Evolutionary conservation across 2,329 filamentous ascomycete genomes (phyloP).

Genomic region (Purpureocillium takamizusanense): DNA sequence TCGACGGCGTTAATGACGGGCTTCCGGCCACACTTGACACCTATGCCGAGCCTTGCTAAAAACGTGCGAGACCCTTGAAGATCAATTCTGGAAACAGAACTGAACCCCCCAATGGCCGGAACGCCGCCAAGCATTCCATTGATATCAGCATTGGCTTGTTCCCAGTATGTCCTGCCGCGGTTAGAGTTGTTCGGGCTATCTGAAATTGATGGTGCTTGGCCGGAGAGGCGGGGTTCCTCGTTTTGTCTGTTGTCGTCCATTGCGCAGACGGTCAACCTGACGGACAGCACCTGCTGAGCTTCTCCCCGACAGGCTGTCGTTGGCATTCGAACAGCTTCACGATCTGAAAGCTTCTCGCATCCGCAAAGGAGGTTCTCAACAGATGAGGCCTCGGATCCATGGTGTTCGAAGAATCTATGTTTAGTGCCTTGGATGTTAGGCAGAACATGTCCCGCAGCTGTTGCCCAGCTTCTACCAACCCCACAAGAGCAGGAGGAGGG

Average conservation of each 20-base stretch:
- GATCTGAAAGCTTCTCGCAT: no score
- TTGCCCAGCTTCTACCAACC: no score
- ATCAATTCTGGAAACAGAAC: slow-evolving; percentile 50
- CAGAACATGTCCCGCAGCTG: no score
- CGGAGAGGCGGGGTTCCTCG: neutral
- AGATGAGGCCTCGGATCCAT: no score
- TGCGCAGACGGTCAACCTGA: neutral
- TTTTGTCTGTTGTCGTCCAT: neutral
- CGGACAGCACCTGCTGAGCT: no score
- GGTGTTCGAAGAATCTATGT: no score
- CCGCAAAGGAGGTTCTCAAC: no score
- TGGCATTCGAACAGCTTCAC: neutral
- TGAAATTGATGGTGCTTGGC: neutral
- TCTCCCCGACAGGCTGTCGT: no score
- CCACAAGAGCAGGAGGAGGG: no score
- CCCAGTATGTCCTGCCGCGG: slow-evolving; percentile 32
- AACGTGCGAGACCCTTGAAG: slow-evolving; percentile 62
- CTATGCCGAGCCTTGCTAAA: slow-evolving; percentile 52
- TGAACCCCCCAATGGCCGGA: slow-evolving; percentile 15
- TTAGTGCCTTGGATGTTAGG: no score
- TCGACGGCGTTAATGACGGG: slow-evolving; percentile 22
- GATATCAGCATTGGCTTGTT: slow-evolving; percentile 31
- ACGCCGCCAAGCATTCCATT: slow-evolving; percentile 76
- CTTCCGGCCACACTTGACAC: slow-evolving; percentile 21
- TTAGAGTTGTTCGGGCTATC: neutral